Conservation (phyloP, 2,329 filamentous ascomycete genomes). For the Rhytidhysteron rufulum region DNA sequence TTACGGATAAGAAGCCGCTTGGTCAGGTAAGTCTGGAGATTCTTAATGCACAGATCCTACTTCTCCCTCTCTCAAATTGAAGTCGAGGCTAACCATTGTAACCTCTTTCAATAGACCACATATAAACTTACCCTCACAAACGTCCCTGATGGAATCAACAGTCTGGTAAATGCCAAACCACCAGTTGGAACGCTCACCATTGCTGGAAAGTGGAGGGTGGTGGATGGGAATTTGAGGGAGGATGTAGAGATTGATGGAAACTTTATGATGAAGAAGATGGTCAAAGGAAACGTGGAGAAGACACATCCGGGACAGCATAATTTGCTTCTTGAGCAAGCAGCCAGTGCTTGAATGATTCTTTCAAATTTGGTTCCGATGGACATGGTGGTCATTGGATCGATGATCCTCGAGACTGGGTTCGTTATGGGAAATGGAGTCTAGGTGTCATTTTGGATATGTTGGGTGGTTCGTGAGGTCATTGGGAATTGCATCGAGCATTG, state of each 20-base stretch:
- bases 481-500: not conserved
- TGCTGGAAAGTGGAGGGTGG: conserved; percentile 35
- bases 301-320: conserved; percentile 36
- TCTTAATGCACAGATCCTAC: no score
- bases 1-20: conserved; percentile 39
- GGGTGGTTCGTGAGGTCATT: not conserved
- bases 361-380: no score
- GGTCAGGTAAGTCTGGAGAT: conserved; percentile 31
- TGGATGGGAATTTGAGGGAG: conserved; percentile 28
- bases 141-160: conserved; percentile 28
- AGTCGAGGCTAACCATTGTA: no score
- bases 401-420: not conserved
- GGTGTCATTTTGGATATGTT: not conserved
- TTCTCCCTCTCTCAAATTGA: no score
- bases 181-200: conserved; percentile 37
- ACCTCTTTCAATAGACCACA: no score
- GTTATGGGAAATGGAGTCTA: not conserved
- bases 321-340: conserved; percentile 28
- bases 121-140: conserved; percentile 41
- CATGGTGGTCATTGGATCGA: no score
- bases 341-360: conserved; percentile 13
- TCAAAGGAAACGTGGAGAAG: conserved; percentile 39
- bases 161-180: conserved; percentile 37
- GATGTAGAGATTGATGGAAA: conserved; percentile 41
- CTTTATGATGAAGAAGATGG: conserved; percentile 42